phyloP scores from a whole-genome alignment of 2,329 filamentous ascomycete genomes.

The Lasiodiplodia sp. region DNA sequence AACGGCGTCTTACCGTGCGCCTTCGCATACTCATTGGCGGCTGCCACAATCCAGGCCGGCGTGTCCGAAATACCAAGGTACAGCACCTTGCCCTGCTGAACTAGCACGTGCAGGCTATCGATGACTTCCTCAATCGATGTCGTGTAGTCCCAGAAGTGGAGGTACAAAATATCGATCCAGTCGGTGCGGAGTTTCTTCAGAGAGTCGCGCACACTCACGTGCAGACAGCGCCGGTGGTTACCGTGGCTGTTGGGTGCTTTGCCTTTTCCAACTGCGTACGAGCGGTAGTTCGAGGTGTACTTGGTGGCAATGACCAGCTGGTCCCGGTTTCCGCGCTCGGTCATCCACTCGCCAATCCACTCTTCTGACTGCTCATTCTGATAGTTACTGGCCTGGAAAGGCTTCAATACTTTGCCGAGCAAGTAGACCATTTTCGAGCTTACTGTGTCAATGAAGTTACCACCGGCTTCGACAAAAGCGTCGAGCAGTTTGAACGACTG shows the following conservation, averaged over 20 bases:
- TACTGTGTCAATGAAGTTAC: conserved; percentile 68
- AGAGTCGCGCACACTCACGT: conserved; percentile 47
- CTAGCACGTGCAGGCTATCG: conserved; percentile 51
- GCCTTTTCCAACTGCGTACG: conserved; percentile 24
- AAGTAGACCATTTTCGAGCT: too few relatives aligned
- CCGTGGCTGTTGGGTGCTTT: conserved; percentile 50
- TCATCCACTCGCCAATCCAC: conserved; percentile 56
- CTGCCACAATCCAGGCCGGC: conserved; percentile 49
- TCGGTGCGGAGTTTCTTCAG: conserved; percentile 67
- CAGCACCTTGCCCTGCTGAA: conserved; percentile 51
- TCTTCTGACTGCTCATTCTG: conserved; percentile 51
- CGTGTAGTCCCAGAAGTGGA: conserved; percentile 53
- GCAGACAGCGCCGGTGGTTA: conserved; percentile 48
- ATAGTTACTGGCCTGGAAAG: conserved; percentile 29
- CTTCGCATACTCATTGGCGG: conserved; percentile 44
- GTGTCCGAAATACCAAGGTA: conserved; percentile 56
- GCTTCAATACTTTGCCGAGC: too few relatives aligned
- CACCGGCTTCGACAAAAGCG: conserved; percentile 68
- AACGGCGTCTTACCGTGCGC: conserved; percentile 49
- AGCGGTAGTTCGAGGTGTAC: conserved; percentile 42
- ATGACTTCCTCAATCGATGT: conserved; percentile 54
- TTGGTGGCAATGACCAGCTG: conserved; percentile 54
- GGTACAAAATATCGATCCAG: conserved; percentile 66
- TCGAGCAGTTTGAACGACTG: conserved; percentile 70
- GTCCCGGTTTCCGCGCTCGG: conserved; percentile 45